These are phyloP conservation scores for Heritiera fomes DNA, from an alignment of 345 rosid genomes.

Conservation along the genomic window DNA sequence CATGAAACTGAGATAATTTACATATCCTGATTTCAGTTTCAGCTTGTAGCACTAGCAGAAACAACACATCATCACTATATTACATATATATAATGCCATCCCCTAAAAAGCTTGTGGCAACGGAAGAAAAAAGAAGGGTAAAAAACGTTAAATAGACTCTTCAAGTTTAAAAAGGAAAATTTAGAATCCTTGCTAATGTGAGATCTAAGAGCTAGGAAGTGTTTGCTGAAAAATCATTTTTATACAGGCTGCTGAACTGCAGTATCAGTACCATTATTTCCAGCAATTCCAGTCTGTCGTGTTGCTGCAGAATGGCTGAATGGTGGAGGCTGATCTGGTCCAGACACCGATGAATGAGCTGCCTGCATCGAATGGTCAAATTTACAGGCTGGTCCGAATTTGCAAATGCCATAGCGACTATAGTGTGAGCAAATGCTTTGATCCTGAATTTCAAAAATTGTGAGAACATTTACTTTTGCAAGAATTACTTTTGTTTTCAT, in stretches of 20 bases:
- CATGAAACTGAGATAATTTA: conserved; percentile 28
- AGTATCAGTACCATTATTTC: conserved; percentile 29
- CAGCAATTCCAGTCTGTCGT: conserved; percentile 33
- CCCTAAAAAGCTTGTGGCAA: conserved; percentile 41
- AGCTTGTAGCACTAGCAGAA: conserved; percentile 12
- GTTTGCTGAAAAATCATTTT: conserved; percentile 19
- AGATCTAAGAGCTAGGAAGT: conserved; percentile 28
- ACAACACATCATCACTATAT: conserved; percentile 19
- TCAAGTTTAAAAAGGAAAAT: conserved; percentile 16
- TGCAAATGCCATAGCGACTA: conserved; percentile 93
- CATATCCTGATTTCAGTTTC: conserved; percentile 30
- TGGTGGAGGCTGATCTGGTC: conserved; percentile 27
- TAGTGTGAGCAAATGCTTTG: conserved; percentile 72
- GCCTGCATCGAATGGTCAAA: conserved; percentile 61
- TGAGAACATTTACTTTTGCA: background rate
- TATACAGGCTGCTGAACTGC: conserved; percentile 41
- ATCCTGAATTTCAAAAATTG: conserved; percentile 49
- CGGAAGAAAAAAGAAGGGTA: conserved; percentile 6
- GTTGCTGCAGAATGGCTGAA: conserved; percentile 26
- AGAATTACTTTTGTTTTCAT: background rate
- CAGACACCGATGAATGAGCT: conserved; percentile 31
- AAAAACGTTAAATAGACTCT: conserved; percentile 14
- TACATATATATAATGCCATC: conserved; percentile 29
- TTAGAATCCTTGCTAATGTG: conserved; percentile 19
- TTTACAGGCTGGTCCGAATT: conserved; percentile 93